Percentiles rank a stretch among this genome's conserved stretches.
phyloP scores from a whole-genome alignment of 805 yeast species.

The Torulaspora gathmanii region DNA sequence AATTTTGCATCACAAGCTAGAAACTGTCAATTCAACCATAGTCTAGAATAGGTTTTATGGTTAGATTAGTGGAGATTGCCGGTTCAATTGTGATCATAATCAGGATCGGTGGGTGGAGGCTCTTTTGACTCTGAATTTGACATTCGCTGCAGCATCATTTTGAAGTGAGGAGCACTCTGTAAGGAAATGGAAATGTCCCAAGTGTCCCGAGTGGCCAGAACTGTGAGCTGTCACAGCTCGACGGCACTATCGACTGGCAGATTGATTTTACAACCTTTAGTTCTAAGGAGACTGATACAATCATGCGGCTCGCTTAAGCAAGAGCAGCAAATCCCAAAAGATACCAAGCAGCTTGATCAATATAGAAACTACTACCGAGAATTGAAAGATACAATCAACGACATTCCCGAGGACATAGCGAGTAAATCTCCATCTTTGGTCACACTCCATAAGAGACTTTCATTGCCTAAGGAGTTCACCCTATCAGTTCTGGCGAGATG shows the following conservation, averaged over 20 bases:
- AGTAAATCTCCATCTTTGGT: slow-evolving; percentile 62
- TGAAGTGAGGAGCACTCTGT: not conserved
- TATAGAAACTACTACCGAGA: slow-evolving; percentile 26
- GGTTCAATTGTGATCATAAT: not conserved
- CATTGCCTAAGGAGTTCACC: slow-evolving; percentile 53
- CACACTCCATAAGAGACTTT: slow-evolving; percentile 73
- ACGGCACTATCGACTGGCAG: slow-evolving; percentile 1
- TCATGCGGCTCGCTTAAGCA: slow-evolving; percentile 1
- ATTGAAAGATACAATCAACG: slow-evolving; percentile 19
- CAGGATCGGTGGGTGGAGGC: slow-evolving; percentile 1
- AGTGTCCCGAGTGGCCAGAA: slow-evolving; percentile 8
- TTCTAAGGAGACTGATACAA: slow-evolving; percentile 2
- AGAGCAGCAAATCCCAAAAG: slow-evolving; percentile 1
- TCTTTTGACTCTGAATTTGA: not conserved
- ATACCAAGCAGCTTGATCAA: slow-evolving; percentile 19
- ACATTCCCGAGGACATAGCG: slow-evolving; percentile 47
- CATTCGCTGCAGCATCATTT: not conserved
- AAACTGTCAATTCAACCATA: not conserved
- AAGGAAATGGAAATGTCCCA: slow-evolving; percentile 9
- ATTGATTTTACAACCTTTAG: not conserved
- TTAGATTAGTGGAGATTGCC: not conserved
- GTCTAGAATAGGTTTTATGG: not conserved
- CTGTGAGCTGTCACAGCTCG: slow-evolving; percentile 5
- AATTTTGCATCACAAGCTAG: not conserved
- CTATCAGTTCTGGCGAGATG: slow-evolving; percentile 74